phyloP scores from a whole-genome alignment of 164 flowering plant species.

The Cinnamomum chago region DNA sequence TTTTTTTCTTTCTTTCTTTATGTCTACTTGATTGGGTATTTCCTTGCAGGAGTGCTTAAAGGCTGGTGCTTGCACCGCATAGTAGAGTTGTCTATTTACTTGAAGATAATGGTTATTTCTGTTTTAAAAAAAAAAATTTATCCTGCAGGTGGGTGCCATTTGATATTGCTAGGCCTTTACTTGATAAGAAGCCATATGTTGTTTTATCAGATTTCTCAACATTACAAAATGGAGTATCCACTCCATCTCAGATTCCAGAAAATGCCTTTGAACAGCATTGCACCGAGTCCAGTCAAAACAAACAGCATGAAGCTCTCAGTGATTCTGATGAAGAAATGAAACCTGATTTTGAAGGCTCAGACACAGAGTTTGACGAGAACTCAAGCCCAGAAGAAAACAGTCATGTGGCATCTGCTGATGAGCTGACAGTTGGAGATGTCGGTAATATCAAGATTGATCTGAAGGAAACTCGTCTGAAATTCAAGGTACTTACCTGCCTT shows the following conservation, averaged over 20 bases:
- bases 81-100: background rate
- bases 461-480: conserved; percentile 43
- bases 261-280: conserved; percentile 26
- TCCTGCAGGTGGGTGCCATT: conserved; percentile 76
- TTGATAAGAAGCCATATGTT: conserved; percentile 60
- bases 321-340: conserved; percentile 56
- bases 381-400: conserved; percentile 36
- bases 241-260: conserved; percentile 21
- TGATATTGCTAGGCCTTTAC: conserved; percentile 61
- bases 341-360: conserved; percentile 43
- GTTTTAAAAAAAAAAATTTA: background rate
- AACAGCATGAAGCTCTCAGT: conserved; percentile 33
- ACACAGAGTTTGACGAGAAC: conserved; percentile 38
- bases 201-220: conserved; percentile 54
- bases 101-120: background rate
- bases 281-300: conserved; percentile 29
- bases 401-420: conserved; percentile 18
- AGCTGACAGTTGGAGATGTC: conserved; percentile 34
- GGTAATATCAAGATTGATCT: conserved; percentile 46
- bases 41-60: background rate
- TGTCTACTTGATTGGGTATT: background rate
- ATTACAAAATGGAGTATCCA: conserved; percentile 36
- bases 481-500: conserved; percentile 41
- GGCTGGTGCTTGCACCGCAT: background rate
- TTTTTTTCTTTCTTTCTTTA: no score